These are phyloP conservation scores for Monosporozyma yasuniensis DNA, from an alignment of 805 yeast species.

Conservation along the genomic window DNA sequence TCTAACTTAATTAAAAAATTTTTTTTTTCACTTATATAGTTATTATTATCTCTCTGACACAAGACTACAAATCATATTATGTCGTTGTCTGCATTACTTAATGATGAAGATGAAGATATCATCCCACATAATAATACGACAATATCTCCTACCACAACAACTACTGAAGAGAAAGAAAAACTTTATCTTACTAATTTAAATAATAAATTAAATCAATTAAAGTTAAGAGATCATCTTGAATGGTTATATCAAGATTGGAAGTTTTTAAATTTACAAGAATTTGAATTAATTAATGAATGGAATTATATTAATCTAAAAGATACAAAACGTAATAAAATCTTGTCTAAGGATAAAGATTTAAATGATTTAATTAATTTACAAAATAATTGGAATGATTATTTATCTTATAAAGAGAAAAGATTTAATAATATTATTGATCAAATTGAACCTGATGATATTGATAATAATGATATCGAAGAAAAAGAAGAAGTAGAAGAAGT, in stretches of 20 bases:
- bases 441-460: constrained; percentile 1
- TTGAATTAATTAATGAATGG: constrained; percentile 31
- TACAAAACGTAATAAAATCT: background rate
- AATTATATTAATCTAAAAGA: constrained; percentile 1
- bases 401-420: background rate
- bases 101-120: constrained; percentile 20
- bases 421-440: background rate
- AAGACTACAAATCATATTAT: constrained; percentile 8
- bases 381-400: background rate
- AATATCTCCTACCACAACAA: background rate
- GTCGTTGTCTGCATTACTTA: constrained; percentile 26
- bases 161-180: background rate
- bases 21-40: too few relatives aligned
- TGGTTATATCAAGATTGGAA: constrained; percentile 29
- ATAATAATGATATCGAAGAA: background rate
- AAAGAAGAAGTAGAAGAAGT: background rate
- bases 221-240: constrained; percentile 20
- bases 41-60: too few relatives aligned
- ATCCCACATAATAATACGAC: background rate
- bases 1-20: too few relatives aligned
- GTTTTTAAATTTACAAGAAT: constrained; percentile 29
- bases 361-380: background rate
- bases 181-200: constrained; percentile 8
- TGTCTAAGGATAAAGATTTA: background rate
- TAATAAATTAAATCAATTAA: constrained; percentile 14